These are phyloP conservation scores for Multifurca ochricompacta DNA, from an alignment of 768 basidiomycete species.

Conservation along the genomic window DNA sequence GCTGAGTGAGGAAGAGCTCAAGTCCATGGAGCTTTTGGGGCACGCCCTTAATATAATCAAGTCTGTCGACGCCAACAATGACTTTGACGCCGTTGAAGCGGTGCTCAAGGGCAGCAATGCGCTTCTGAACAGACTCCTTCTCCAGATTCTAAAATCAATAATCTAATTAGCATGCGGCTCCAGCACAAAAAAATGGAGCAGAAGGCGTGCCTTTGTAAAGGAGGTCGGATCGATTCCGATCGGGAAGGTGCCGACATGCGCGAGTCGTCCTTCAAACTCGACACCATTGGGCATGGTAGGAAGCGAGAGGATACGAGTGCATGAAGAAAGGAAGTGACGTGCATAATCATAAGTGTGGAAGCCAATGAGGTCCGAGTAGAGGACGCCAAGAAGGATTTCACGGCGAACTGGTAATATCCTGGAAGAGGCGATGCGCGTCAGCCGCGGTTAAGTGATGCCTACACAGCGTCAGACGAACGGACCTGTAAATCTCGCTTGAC, in stretches of 20 bases:
- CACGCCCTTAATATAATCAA: constrained; percentile 99
- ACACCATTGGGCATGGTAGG: constrained; percentile 98
- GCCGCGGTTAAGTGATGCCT: background rate
- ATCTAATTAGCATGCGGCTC: constrained; percentile 1
- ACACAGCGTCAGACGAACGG: constrained; percentile 23
- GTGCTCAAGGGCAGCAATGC: constrained; percentile 75
- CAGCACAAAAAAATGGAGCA: background rate
- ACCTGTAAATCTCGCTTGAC: constrained; percentile 95
- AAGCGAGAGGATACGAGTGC: constrained; percentile 90
- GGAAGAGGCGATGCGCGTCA: constrained; percentile 9
- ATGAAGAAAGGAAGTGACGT: constrained; percentile 97
- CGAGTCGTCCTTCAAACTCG: constrained; percentile 90
- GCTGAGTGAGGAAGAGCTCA: constrained; percentile 92
- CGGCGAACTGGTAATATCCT: constrained; percentile 95
- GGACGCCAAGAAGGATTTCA: constrained; percentile 92
- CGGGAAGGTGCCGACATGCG: constrained; percentile 97
- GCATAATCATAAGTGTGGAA: constrained; percentile 99
- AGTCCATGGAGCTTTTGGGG: constrained; percentile 97
- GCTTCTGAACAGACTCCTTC: constrained; percentile 70
- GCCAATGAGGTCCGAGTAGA: constrained; percentile 95
- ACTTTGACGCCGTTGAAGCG: constrained; percentile 93
- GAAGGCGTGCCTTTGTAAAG: constrained; percentile 63
- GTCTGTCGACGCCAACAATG: constrained; percentile 95
- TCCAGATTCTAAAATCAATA: constrained; percentile 53
- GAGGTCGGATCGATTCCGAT: constrained; percentile 96